Percentiles rank a stretch among this genome's conserved stretches.
phyloP scores from a whole-genome alignment of 2,329 filamentous ascomycete genomes.

The Hypoxylon sp. region DNA sequence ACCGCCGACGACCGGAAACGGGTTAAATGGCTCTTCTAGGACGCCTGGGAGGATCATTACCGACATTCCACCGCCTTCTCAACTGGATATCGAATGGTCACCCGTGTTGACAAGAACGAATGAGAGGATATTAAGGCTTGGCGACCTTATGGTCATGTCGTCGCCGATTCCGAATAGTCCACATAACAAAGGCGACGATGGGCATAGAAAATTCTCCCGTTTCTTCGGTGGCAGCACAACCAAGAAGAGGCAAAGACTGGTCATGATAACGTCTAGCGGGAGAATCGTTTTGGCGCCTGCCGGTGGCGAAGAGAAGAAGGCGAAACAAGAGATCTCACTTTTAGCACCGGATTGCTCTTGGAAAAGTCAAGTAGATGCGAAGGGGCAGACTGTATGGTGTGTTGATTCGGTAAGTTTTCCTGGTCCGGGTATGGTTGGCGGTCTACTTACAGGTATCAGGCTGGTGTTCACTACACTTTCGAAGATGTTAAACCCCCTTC shows the following conservation, averaged over 20 bases:
- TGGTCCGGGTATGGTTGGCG: slow-evolving; percentile 20
- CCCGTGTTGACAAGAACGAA: slow-evolving; percentile 91
- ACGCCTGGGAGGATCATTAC: slow-evolving; percentile 87
- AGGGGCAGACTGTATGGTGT: slow-evolving; percentile 88
- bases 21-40: slow-evolving; percentile 63
- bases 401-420: slow-evolving; percentile 85
- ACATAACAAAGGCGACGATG: slow-evolving; percentile 76
- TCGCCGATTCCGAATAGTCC: slow-evolving; percentile 81
- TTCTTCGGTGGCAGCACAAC: slow-evolving; percentile 93
- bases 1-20: slow-evolving; percentile 53
- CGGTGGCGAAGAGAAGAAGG: slow-evolving; percentile 94
- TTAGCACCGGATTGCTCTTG: slow-evolving; percentile 80
- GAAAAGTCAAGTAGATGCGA: slow-evolving; percentile 84
- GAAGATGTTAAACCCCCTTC: slow-evolving; percentile 85
- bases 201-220: slow-evolving; percentile 88
- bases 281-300: slow-evolving; percentile 90
- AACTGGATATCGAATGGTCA: slow-evolving; percentile 98
- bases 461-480: slow-evolving; percentile 90
- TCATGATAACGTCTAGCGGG: slow-evolving; percentile 93
- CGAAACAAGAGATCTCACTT: slow-evolving; percentile 92
- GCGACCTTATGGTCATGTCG: slow-evolving; percentile 87
- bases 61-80: slow-evolving; percentile 94
- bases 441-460: slow-evolving; percentile 61
- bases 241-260: slow-evolving; percentile 92
- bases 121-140: slow-evolving; percentile 93